phyloP scores from a whole-genome alignment of 2,329 filamentous ascomycete species.

The Colletotrichum lini region DNA sequence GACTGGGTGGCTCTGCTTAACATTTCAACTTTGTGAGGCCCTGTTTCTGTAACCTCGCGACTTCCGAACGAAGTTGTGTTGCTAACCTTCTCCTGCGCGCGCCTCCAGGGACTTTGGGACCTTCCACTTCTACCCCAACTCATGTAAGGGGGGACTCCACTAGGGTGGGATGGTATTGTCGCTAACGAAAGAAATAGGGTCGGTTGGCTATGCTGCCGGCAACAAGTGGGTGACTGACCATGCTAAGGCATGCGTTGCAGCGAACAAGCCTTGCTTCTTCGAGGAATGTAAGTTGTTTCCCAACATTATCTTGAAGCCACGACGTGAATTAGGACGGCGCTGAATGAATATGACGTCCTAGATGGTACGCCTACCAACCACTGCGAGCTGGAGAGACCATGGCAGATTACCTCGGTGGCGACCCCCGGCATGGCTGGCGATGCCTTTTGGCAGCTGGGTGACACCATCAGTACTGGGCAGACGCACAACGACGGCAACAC shows the following conservation, averaged over 20 bases:
- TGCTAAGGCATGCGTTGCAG: slow-evolving; percentile 47
- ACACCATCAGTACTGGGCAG: slow-evolving; percentile 57
- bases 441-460: slow-evolving; percentile 60
- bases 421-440: slow-evolving; percentile 53
- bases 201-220: slow-evolving; percentile 37
- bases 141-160: slow-evolving; percentile 46
- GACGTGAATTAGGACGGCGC: background rate
- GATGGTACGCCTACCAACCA: slow-evolving; percentile 47
- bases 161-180: slow-evolving; percentile 33
- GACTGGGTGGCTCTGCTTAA: slow-evolving; percentile 67
- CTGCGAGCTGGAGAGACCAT: slow-evolving; percentile 65
- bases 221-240: slow-evolving; percentile 47
- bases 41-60: background rate
- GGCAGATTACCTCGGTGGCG: slow-evolving; percentile 51
- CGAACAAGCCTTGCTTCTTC: slow-evolving; percentile 51
- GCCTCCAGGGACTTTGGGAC: slow-evolving; percentile 57
- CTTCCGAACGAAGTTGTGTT: background rate
- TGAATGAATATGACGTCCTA: slow-evolving; percentile 19
- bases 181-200: slow-evolving; percentile 38
- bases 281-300: slow-evolving; percentile 50
- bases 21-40: slow-evolving; percentile 59
- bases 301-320: background rate
- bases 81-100: background rate
- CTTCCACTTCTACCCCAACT: slow-evolving; percentile 51
- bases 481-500: slow-evolving; percentile 61